phyloP scores from a whole-genome alignment of 2,329 filamentous ascomycete genomes.

The Microthyrium microscopicum region DNA sequence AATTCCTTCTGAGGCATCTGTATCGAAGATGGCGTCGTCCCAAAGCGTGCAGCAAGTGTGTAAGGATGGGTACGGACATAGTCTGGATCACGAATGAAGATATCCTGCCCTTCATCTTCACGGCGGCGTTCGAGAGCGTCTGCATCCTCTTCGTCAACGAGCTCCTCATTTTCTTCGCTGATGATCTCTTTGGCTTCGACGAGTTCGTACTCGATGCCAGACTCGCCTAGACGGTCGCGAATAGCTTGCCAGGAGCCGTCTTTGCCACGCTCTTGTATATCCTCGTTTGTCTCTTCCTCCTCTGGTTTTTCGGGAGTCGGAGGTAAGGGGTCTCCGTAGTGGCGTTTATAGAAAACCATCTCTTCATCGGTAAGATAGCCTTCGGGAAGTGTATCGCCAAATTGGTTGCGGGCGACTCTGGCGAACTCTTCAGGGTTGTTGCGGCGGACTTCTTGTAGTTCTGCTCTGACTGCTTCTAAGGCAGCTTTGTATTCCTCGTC shows the following conservation, averaged over 20 bases:
- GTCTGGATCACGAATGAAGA: constrained; percentile 16
- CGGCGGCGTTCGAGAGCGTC: constrained; percentile 10
- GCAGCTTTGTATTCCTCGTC: not conserved
- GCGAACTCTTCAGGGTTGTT: constrained; percentile 2
- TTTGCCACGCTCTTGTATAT: constrained; percentile 13
- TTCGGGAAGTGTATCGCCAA: constrained; percentile 60
- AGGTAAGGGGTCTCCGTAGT: constrained; percentile 63
- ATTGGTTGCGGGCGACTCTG: constrained; percentile 52
- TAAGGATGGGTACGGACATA: constrained; percentile 52
- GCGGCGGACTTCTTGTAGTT: not conserved
- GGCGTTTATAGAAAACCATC: constrained; percentile 55
- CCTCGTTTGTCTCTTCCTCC: constrained; percentile 11
- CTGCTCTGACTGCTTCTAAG: not conserved
- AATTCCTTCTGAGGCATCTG: constrained; percentile 56
- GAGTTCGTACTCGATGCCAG: constrained; percentile 7
- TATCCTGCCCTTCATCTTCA: constrained; percentile 4
- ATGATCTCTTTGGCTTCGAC: too few relatives aligned
- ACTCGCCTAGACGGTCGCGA: constrained; percentile 12
- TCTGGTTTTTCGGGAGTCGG: constrained; percentile 27
- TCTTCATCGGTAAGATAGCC: constrained; percentile 55
- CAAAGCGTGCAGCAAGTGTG: constrained; percentile 57
- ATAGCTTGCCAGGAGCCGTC: constrained; percentile 16
- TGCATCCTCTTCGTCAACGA: constrained; percentile 6
- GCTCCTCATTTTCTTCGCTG: constrained; percentile 11
- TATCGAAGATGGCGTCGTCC: constrained; percentile 56